Evolutionary conservation across 176 grass and related monocot genomes (phyloP).

Genomic region (Tuctoria greenei): DNA sequence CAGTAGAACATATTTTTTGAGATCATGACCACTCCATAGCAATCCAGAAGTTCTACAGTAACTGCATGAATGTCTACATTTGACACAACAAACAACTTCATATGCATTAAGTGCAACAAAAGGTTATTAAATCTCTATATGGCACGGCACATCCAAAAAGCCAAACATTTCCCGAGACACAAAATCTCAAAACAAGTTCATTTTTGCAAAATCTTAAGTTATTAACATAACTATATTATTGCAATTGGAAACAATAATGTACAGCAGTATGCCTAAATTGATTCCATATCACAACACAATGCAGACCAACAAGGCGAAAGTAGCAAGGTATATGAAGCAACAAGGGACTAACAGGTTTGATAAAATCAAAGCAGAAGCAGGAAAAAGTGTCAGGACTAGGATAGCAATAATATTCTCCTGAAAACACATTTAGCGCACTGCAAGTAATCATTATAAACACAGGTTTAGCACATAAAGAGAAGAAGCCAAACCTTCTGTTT

Average conservation of each 20-base stretch:
- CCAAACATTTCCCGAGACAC: neutral
- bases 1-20: slow-evolving; percentile 1
- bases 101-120: slow-evolving; percentile 10
- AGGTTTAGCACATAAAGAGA: neutral
- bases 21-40: neutral
- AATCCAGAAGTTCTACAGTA: neutral
- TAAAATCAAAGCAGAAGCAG: neutral
- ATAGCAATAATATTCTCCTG: neutral
- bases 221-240: neutral
- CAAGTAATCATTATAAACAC: neutral
- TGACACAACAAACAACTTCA: neutral
- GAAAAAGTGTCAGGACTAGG: neutral
- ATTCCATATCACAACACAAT: neutral
- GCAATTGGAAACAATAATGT: neutral
- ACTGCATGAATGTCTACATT: neutral
- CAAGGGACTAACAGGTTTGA: neutral
- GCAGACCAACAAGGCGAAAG: neutral
- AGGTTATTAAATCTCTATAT: neutral
- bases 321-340: neutral
- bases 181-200: neutral
- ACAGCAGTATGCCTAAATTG: slow-evolving; percentile 1
- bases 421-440: neutral
- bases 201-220: neutral
- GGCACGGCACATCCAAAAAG: too few species aligned
- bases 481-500: slow-evolving; percentile 64